Base-by-base conservation (phyloP, 2,329 filamentous ascomycete genomes). In the Alternaria sp. region DNA sequence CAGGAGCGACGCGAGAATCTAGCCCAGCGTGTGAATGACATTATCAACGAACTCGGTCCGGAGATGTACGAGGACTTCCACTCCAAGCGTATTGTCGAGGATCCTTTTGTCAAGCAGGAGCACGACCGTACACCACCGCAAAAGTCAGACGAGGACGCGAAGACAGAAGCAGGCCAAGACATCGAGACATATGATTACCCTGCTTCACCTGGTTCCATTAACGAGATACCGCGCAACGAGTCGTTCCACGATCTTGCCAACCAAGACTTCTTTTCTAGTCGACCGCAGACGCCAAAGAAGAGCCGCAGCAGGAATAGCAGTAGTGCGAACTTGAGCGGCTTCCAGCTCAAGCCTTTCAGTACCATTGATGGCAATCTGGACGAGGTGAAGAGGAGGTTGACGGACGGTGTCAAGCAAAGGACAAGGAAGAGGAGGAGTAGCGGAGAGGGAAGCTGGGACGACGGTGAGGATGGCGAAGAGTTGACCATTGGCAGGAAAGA, bases 11-110 rank as follows among this genome's bases (percentile, higher is more conserved):
- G 95, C 54, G 89, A 87, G 26, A 86, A 90, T 64, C 86, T 99
- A 47, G 92, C 92, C 59, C 84, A 87, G 9, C 87, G 95, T 74
- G 93, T 99, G 39, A 97, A 94, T 1, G 88, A 95, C 3, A 85
- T 96, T 47, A 97, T 99, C 84, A 98, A 99, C 79, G 93, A 91
- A 18, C 88, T 99, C 12, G 95, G 95, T 0, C 95, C 95, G 0
- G 94, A 98, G 75, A 90, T 99, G 82, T 99, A 96, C 81, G 90
- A 93, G n/a, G 95, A 99, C 81, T 99, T 80, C 59, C 73, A 80
- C 58, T 71, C 72, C 4, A 75, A 78, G 36, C 75, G 78, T 51
- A 79, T 80, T 54, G 69, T 80, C 51, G 66, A 73, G n/a, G 75
- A 79, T 43, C 75, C 78, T 2, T 77, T 77, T 59, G 63, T 68